Evolutionary conservation across 805 yeast genomes (phyloP).

Genomic region (Isabelozyma rhagii): DNA sequence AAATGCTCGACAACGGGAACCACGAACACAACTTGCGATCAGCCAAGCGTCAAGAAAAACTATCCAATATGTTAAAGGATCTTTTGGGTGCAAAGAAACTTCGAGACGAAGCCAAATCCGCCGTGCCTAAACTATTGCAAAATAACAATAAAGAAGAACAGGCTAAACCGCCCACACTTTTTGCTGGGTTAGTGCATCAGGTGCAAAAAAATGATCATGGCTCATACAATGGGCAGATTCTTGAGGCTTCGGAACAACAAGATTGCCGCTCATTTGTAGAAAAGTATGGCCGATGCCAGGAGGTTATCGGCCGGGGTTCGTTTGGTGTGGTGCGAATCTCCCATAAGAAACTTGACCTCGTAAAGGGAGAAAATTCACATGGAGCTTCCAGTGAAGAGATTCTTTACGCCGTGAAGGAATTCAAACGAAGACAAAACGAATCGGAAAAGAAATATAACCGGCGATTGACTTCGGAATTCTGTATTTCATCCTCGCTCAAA

Average conservation of each 20-base stretch:
- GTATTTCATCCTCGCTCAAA: slow-evolving; percentile 74
- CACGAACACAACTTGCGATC: slow-evolving; percentile 81
- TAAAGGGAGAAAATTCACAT: slow-evolving; percentile 4
- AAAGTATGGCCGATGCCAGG: slow-evolving; percentile 93
- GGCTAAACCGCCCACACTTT: slow-evolving; percentile 60
- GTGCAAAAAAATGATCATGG: slow-evolving; percentile 34
- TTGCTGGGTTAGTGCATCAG: slow-evolving; percentile 64
- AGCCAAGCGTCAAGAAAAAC: slow-evolving; percentile 74
- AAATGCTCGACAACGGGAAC: slow-evolving; percentile 59
- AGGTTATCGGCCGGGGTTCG: slow-evolving; percentile 89
- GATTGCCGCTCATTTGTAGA: slow-evolving; percentile 67
- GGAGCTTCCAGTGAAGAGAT: slow-evolving; percentile 37
- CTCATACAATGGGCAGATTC: slow-evolving; percentile 17
- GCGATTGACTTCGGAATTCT: slow-evolving; percentile 76
- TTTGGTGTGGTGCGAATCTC: slow-evolving; percentile 91
- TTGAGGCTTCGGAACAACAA: slow-evolving; percentile 13
- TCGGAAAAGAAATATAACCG: slow-evolving; percentile 64
- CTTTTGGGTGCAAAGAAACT: slow-evolving; percentile 70
- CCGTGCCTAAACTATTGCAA: slow-evolving; percentile 59
- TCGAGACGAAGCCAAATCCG: slow-evolving; percentile 68
- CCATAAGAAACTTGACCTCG: slow-evolving; percentile 54
- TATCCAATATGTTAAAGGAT: slow-evolving; percentile 71
- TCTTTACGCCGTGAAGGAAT: slow-evolving; percentile 85
- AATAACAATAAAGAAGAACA: slow-evolving; percentile 2
- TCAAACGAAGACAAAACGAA: slow-evolving; percentile 60